Evolutionary conservation across 495 filamentous ascomycete species (phyloP), one percentile per base, ranked within the genome.

Genomic region (Neurospora tetraspora): DNA sequence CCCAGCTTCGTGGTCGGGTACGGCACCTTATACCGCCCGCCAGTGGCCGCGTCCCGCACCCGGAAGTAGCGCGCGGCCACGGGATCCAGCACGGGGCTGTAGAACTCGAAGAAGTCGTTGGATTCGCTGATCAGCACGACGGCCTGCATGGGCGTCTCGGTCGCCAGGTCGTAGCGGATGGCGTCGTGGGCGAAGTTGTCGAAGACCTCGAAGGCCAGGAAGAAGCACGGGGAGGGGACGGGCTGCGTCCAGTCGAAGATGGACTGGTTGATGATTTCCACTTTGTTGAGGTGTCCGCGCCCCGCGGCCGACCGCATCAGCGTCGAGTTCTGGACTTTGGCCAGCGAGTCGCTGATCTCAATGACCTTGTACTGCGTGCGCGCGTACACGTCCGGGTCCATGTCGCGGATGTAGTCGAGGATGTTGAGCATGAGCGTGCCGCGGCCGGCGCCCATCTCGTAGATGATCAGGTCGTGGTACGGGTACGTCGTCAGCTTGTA

Each of bases 381-480:
- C 72, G 91, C 90, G 84, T 99, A 99, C 36, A 99, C 95, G 74
- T 92, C 91, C 3, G 94, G 91, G 74, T 99, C 92, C 37, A 89
- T 87, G 76, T 92, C 91, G 73, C 94, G 93, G 80, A 99, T 96
- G 83, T 95, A 96, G 84, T 99, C 94, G 70, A 99, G 86, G 72
- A 98, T 94, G 80, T 99, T 98, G 75, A 94, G 86, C 96, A 99
- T 99, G 77, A 99, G 87, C 5, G 96, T 99, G 59, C 96, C 96
- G 77, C 98, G 96, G 72, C 96, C 96, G 68, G 96, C 96, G 27
- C 96, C 96, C 89, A 99, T 94, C 81, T 99, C 96, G 87, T 98
- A 99, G 77, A 99, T 97, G 73, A 96, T 93, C 69, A 99, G 88
- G 83, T 99, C 96, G 81, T 96, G 90, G 85, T 97, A 97, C 8